Evolutionary conservation across 1,139 yeast species (phyloP).

Genomic region (Lodderomyces jiufengensis): DNA sequence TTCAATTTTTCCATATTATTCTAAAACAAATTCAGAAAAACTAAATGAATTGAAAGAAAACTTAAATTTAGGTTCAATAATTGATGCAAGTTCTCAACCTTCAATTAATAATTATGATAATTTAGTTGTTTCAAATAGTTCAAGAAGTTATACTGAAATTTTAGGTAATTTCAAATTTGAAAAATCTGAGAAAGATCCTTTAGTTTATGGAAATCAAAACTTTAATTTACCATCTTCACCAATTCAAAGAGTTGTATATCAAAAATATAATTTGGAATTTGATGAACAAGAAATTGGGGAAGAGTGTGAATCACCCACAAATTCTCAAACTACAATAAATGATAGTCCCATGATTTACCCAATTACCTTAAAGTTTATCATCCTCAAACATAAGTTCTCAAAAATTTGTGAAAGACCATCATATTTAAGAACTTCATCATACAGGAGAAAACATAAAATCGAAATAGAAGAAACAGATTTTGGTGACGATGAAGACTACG

Average conservation of each 20-base stretch:
- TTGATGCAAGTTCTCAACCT: conserved; percentile 3
- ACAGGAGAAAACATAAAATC: background rate
- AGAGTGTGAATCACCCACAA: too few relatives aligned
- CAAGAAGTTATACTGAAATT: background rate
- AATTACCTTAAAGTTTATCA: conserved; percentile 3
- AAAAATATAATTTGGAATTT: too few relatives aligned
- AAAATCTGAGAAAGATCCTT: too few relatives aligned
- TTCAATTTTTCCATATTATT: conserved; percentile 4
- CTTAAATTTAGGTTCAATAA: conserved; percentile 7
- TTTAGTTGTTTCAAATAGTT: conserved; percentile 3
- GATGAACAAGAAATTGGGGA: too few relatives aligned
- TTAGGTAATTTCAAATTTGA: too few relatives aligned
- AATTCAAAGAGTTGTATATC: background rate
- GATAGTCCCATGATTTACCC: conserved; percentile 4
- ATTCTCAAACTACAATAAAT: too few relatives aligned
- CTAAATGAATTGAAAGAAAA: conserved; percentile 6
- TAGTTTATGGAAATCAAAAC: too few relatives aligned
- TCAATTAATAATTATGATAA: background rate
- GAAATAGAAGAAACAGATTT: background rate
- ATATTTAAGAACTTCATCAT: too few relatives aligned
- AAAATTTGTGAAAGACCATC: too few relatives aligned
- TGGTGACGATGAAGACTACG: too few relatives aligned
- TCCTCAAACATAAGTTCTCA: background rate
- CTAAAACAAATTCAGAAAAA: conserved; percentile 3
- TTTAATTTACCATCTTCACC: conserved; percentile 9